Percentiles rank a stretch among this genome's conserved stretches.
These are phyloP conservation scores for Vaccinium darrowii DNA, from an alignment of 148 eudicot genomes.

Conservation along the genomic window DNA sequence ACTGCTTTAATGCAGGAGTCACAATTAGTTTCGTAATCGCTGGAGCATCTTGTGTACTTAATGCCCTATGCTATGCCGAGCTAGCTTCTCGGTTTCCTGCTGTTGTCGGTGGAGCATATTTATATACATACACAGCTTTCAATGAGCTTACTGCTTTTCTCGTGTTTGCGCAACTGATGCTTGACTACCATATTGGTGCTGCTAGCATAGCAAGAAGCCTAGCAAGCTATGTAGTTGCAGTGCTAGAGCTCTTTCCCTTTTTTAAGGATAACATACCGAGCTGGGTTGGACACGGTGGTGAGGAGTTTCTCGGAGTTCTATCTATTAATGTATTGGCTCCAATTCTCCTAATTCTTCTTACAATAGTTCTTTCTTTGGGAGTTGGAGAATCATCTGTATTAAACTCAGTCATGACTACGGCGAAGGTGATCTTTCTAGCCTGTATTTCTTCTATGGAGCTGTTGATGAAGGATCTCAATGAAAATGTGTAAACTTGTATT, in stretches of 20 bases:
- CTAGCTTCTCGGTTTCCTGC: conserved; percentile 93
- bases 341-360: conserved; percentile 58
- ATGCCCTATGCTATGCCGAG: conserved; percentile 97
- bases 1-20: conserved; percentile 59
- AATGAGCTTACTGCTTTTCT: conserved; percentile 97
- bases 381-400: conserved; percentile 89
- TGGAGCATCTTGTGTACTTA: conserved; percentile 87
- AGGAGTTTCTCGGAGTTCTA: conserved; percentile 51
- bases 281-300: conserved; percentile 89
- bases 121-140: conserved; percentile 91
- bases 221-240: conserved; percentile 66
- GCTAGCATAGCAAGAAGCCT: conserved; percentile 98
- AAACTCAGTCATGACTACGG: conserved; percentile 77
- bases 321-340: conserved; percentile 84
- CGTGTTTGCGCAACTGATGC: conserved; percentile 91
- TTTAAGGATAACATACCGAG: conserved; percentile 69
- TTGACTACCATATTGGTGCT: conserved; percentile 96
- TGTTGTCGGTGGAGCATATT: conserved; percentile 96
- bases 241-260: conserved; percentile 69
- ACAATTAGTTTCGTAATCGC: conserved; percentile 87
- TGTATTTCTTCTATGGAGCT: neutral
- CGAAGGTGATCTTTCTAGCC: conserved; percentile 55
- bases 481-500: neutral
- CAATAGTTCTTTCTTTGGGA: conserved; percentile 74
- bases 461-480: neutral